Base-by-base conservation (phyloP, 2,329 filamentous ascomycete species). In the Alternaria brassicicola region DNA sequence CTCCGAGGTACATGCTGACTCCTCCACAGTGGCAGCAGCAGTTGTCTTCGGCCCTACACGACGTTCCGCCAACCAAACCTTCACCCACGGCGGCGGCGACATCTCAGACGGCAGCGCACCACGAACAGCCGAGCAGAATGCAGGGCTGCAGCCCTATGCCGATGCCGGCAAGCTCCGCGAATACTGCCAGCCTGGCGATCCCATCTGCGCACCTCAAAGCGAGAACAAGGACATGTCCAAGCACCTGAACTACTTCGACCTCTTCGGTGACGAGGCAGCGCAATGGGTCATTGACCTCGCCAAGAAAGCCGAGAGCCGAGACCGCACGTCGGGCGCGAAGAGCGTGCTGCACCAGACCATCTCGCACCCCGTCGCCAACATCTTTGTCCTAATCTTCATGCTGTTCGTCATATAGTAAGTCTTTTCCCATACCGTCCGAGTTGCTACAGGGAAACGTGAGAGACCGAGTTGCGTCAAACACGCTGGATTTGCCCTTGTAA, bases 181-280 rank as follows among this genome's bases (percentile, higher is more conserved):
- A 7, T 89, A 88, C 79, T 89, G 87, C 70, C 86, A 89, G 64
- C 77, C 82, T 4, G 68, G 82, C 3, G 86, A 89, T 59, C 86
- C 86, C 0, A 88, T 86, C 72, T 89, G 87, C 79, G 88, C 85
- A 68, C 67, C 68, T 0, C 85, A 84, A 6, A 64, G 63, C 12
- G 41, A 63, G 8, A 52, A 69, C 49, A 86, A 80, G 62, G 79
- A 87, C 59, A 80, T 82, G 45, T 80, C 82, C 58, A 82, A 82
- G 9, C 87, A 88, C 68, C 81, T 87, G 64, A 80, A 84, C 47
- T 89, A 89, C 61, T 86, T 83, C 48, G 65, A 69, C 41, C 63
- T 61, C 35, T 71, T 59, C 49, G 59, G 62, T 17, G 62, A 65
- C 33, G 65, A 71, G 51, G 69, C 63, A 9, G 66, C 69, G 2